Base-by-base conservation (phyloP, 129 eudicot genomes). In the Heracleum sosnowskyi region DNA sequence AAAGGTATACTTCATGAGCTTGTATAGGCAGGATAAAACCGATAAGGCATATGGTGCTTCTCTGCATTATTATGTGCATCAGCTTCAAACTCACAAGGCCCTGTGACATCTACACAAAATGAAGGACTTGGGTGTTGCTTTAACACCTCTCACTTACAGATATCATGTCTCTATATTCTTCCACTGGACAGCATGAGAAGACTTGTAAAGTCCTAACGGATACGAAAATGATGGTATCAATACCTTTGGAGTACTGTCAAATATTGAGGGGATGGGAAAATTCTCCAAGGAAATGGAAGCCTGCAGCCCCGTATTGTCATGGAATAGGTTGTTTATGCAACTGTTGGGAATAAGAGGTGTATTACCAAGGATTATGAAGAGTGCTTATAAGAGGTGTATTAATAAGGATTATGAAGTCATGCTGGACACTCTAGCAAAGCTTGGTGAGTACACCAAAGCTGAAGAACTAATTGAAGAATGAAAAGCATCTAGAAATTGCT, bases 311-410 rank as follows among this genome's bases (percentile, higher is more conserved):
- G 85, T 53, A 85, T 94, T 37, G 76, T 80, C 29, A 85, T 91
- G 86, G 98, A 94, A 77, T 94, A 96, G 98, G 89, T 85, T 78
- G 90, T 96, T 4, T 94, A 90, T 76, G 85, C 98, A 24, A 90
- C 82, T 71, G 93, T 86, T 55, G 98, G 96, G 49, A 88, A 85
- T 73, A n/a, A n/a, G n/a, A n/a, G n/a, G n/a, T n/a, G n/a, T n/a
- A n/a, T n/a, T n/a, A n/a, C n/a, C n/a, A n/a, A n/a, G n/a, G n/a
- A n/a, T 87, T 55, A 84, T 86, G 79, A 94, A 89, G 88, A 80
- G 55, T 5, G 53, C 70, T 26, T 86, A 91, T 77, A 89, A 83
- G 79, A 91, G 90, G 75, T 86, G 78, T 46, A 79, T 91, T 34
- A 94, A 94, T 79, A 73, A 81, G 46, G 98, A 91, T 75, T 91